Evolutionary conservation across 371 early-diverging fungal genomes (phyloP).

Genomic region (Umbelopsis sp.): DNA sequence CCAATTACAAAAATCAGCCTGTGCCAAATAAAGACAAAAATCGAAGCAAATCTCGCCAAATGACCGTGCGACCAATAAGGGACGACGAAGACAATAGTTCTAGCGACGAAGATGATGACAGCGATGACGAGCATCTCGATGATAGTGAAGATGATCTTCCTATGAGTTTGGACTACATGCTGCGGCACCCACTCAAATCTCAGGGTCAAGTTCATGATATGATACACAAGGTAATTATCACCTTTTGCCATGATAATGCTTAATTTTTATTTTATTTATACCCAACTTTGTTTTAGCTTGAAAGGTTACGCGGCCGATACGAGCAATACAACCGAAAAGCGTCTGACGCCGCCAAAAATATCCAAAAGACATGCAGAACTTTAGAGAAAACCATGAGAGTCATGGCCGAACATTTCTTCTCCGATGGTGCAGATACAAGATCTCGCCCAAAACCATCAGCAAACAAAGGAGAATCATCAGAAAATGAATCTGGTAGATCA

Average conservation of each 20-base stretch:
- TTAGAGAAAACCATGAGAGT: conserved; percentile 4
- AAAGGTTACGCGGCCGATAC: background rate
- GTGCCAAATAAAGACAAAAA: no score
- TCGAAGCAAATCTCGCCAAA: no score
- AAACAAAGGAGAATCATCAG: no score
- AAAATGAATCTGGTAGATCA: no score
- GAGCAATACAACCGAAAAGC: background rate
- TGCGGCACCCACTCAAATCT: background rate
- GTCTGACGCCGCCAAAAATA: background rate
- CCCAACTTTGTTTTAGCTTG: background rate
- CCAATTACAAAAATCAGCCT: no score
- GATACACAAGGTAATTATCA: background rate
- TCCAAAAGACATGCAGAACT: conserved; percentile 1
- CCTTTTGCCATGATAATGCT: no score
- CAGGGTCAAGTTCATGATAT: conserved; percentile 12
- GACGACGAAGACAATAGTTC: background rate
- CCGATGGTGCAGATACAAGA: background rate
- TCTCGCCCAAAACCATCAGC: background rate
- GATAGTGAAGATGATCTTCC: background rate
- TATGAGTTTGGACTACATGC: background rate
- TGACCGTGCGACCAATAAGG: no score
- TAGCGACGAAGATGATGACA: background rate
- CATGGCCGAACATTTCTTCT: background rate
- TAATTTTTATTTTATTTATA: no score
- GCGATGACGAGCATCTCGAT: background rate